These are phyloP conservation scores for Lipomyces lipofer DNA, from an alignment of 805 yeast genomes.

Conservation along the genomic window DNA sequence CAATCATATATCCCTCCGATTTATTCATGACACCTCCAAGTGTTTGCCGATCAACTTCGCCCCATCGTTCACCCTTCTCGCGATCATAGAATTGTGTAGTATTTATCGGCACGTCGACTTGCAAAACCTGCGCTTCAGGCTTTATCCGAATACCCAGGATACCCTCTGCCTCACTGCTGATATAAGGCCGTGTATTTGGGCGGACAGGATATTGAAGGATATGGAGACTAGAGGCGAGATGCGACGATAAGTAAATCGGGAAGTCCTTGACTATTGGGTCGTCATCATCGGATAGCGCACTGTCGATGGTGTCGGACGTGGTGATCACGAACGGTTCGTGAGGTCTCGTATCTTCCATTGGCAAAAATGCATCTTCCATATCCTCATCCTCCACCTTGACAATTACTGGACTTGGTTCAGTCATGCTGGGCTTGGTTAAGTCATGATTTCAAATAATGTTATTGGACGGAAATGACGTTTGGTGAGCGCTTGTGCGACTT, in stretches of 20 bases:
- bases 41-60: constrained; percentile 55
- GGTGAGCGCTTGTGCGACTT: too few species aligned
- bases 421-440: neutral
- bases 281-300: constrained; percentile 41
- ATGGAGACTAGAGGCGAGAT: constrained; percentile 40
- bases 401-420: too few species aligned
- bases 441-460: too few species aligned
- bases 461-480: too few species aligned
- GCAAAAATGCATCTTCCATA: neutral
- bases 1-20: constrained; percentile 41
- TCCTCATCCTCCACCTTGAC: constrained; percentile 10
- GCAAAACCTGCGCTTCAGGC: constrained; percentile 61
- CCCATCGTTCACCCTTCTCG: constrained; percentile 65
- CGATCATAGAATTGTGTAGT: constrained; percentile 67
- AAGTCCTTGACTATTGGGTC: constrained; percentile 64
- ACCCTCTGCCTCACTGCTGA: constrained; percentile 42
- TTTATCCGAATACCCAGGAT: constrained; percentile 56
- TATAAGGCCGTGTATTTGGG: constrained; percentile 46
- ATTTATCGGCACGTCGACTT: constrained; percentile 74
- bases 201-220: constrained; percentile 66
- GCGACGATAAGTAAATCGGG: constrained; percentile 52
- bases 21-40: constrained; percentile 64
- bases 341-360: neutral
- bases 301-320: neutral
- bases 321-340: neutral